Evolutionary conservation across 495 filamentous ascomycete species (phyloP), one percentile per base, ranked within the genome.

Genomic region (Bathelium albidoporum): DNA sequence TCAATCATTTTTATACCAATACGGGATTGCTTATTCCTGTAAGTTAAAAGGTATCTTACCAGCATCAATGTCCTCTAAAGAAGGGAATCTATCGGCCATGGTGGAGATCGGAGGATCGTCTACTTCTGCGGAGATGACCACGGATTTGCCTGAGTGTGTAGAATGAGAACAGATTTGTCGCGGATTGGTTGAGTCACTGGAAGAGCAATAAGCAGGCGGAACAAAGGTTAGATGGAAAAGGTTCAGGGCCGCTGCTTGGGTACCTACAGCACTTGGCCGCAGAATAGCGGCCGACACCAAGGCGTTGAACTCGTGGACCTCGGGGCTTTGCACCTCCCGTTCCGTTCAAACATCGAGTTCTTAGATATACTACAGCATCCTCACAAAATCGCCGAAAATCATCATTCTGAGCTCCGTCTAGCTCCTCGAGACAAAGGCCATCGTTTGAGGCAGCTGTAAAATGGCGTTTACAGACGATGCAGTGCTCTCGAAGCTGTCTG

Each of bases 1-100:
- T 55, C 24, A 11, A 11, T 55, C 24, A 29, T 9, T 20, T n/a
- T 26, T 9, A 28, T 55, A n/a, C 49, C 24, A 12, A 29, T 0
- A 20, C 5, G 44, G n/a, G n/a, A n/a, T n/a, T n/a, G n/a, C n/a
- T 49, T n/a, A 29, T 32, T 61, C 24, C 26, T 59, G 43, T 55
- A 43, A 55, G 61, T 62, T 36, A 32, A 22, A 63, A 65, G 24
- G 59, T 61, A 18, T 67, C 87, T 80, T 83, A 85, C 93, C 93
- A 61, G 87, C 90, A 71, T 93, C 88, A 75, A 97, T 91, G 73
- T 97, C 94, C 74, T 98, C 94, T 73, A 98, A 78, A 24, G 94
- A 95, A 61, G 94, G 94, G 76, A 98, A 98, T 72, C 92, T 81
- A 78, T 97, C 91, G 24, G 94, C 93, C 94, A 98, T 98, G 29